phyloP scores from a whole-genome alignment of 2,329 filamentous ascomycete genomes.

The Lomentospora prolificans region DNA sequence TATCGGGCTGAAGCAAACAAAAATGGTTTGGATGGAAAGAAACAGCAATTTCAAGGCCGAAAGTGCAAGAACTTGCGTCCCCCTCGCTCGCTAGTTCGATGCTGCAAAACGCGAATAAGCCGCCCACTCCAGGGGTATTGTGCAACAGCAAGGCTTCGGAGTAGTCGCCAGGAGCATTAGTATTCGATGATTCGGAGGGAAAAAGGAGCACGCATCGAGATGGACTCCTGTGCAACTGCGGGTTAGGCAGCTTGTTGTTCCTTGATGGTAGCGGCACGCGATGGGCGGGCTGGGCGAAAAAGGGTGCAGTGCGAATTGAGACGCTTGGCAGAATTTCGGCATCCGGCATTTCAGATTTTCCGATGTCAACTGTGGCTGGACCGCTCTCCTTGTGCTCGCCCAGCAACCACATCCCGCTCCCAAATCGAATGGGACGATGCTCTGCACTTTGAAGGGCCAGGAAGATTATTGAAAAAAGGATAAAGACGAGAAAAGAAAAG shows the following conservation, averaged over 20 bases:
- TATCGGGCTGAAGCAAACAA: no score
- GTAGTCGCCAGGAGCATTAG: neutral
- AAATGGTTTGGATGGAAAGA: neutral
- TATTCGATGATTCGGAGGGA: neutral
- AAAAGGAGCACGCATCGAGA: neutral
- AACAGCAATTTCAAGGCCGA: constrained; percentile 4
- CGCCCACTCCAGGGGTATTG: neutral
- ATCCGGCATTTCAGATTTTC: neutral
- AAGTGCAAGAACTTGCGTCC: constrained; percentile 19
- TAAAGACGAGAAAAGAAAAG: no score
- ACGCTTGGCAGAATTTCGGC: neutral
- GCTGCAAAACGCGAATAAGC: neutral
- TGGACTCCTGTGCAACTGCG: neutral
- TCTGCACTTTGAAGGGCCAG: no score
- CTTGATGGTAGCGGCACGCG: neutral
- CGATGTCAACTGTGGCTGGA: neutral
- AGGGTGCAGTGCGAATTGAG: neutral
- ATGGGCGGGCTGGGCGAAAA: constrained; percentile 2
- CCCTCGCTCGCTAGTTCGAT: neutral
- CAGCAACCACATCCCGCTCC: no score
- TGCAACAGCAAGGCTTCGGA: neutral
- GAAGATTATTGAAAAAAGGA: no score
- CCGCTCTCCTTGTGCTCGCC: no score
- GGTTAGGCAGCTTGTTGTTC: neutral
- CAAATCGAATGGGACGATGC: no score